These are phyloP conservation scores for Acanthamoeba lenticulata DNA, from an alignment of 208 protist species.

Conservation along the genomic window DNA sequence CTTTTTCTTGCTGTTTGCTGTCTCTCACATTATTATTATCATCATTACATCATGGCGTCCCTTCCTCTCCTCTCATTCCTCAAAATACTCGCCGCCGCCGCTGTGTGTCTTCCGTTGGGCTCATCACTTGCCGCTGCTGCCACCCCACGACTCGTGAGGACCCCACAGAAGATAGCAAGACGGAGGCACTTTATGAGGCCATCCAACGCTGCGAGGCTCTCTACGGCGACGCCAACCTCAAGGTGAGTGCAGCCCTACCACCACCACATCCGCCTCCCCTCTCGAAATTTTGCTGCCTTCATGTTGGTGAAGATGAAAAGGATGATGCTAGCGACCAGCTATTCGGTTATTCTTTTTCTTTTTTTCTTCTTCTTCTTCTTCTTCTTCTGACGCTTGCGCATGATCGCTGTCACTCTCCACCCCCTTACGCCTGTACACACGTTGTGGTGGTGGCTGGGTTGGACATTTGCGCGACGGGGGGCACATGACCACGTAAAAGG, in stretches of 20 bases:
- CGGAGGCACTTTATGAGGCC: conserved; percentile 37
- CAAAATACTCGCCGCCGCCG: background rate
- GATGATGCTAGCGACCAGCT: too few species aligned
- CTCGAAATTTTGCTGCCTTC: too few species aligned
- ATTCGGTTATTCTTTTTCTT: too few species aligned
- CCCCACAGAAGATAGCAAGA: conserved; percentile 20
- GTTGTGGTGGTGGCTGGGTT: background rate
- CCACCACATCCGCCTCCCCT: too few species aligned
- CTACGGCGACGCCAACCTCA: background rate
- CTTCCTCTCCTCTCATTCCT: background rate
- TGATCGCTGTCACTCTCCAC: too few species aligned
- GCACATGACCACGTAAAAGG: background rate
- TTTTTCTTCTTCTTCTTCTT: too few species aligned
- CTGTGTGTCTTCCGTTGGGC: background rate
- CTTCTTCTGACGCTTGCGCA: too few species aligned
- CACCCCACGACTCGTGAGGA: background rate
- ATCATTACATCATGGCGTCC: background rate
- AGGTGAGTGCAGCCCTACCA: background rate
- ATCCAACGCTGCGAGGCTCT: background rate
- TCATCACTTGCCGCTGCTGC: background rate
- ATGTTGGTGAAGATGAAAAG: too few species aligned
- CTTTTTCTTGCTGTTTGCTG: too few species aligned
- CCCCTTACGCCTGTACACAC: too few species aligned
- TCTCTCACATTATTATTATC: too few species aligned
- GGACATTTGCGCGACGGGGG: background rate